Conservation (phyloP, 768 basidiomycete species). For the Mycena floridula region DNA sequence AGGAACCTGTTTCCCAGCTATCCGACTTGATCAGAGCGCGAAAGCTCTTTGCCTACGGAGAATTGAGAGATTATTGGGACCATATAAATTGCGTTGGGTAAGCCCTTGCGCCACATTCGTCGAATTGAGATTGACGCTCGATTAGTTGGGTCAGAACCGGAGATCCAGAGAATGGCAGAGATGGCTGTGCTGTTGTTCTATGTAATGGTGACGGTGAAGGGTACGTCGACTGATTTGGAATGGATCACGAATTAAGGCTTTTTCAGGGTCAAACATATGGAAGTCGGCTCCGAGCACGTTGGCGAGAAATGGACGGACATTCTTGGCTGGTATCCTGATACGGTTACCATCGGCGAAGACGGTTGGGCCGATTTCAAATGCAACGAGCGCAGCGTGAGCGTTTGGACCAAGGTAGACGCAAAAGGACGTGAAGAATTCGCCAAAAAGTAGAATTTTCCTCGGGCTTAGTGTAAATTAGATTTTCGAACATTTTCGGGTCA, state of each 20-base stretch:
- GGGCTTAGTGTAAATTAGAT: too few relatives aligned
- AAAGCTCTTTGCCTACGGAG: conserved; percentile 43
- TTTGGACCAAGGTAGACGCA: conserved; percentile 15
- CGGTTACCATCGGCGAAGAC: conserved; percentile 23
- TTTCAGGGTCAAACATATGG: conserved; percentile 31
- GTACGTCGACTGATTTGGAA: conserved; percentile 1
- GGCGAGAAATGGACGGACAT: conserved; percentile 25
- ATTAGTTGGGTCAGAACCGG: conserved; percentile 43
- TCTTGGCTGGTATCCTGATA: conserved; percentile 17
- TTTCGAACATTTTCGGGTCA: too few relatives aligned
- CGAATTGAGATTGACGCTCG: background rate
- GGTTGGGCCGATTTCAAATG: conserved; percentile 33
- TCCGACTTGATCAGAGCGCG: conserved; percentile 24
- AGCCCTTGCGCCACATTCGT: background rate
- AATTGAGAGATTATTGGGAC: conserved; percentile 38
- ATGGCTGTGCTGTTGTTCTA: conserved; percentile 42
- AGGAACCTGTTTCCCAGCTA: conserved; percentile 24
- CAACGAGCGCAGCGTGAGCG: conserved; percentile 16
- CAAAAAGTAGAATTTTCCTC: background rate
- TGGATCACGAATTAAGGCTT: background rate
- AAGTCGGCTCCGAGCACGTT: conserved; percentile 25
- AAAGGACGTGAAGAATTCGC: conserved; percentile 14
- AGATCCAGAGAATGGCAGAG: conserved; percentile 23
- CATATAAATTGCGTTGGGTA: conserved; percentile 41
- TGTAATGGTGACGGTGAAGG: conserved; percentile 31